These are phyloP conservation scores for Talinum fruticosum DNA, from an alignment of 148 eudicot species.

Conservation along the genomic window DNA sequence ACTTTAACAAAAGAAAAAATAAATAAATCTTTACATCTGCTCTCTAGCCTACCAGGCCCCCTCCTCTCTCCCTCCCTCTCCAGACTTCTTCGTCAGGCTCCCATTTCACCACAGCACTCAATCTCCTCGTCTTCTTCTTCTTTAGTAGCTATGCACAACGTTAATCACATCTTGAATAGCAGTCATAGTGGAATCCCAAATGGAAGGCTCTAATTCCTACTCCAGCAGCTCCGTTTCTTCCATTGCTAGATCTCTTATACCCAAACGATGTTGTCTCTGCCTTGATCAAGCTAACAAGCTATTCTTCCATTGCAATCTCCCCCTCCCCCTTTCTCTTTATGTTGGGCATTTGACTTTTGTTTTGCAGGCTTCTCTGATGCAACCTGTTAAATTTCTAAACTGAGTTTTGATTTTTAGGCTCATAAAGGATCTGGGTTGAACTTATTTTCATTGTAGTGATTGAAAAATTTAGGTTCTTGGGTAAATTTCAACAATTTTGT, in stretches of 20 bases:
- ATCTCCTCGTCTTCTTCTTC: conserved; percentile 25
- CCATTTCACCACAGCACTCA: conserved; percentile 43
- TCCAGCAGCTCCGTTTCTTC: conserved; percentile 51
- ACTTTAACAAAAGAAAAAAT: too few species aligned
- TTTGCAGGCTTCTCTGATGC: background rate
- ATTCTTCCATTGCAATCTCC: conserved; percentile 67
- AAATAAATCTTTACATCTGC: too few species aligned
- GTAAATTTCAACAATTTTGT: background rate
- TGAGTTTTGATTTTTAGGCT: conserved; percentile 19
- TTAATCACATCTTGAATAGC: conserved; percentile 10
- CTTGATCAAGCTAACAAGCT: conserved; percentile 86
- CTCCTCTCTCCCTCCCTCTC: too few species aligned
- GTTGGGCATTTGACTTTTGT: conserved; percentile 12
- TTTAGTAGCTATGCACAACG: conserved; percentile 20
- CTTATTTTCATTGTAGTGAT: background rate
- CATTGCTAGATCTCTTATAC: conserved; percentile 80
- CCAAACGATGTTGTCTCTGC: conserved; percentile 73
- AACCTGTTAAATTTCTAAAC: conserved; percentile 6
- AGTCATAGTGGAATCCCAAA: conserved; percentile 7
- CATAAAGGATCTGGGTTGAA: conserved; percentile 25
- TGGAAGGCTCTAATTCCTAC: conserved; percentile 43
- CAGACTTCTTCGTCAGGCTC: too few species aligned
- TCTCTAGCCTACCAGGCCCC: too few species aligned
- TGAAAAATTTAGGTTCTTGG: background rate
- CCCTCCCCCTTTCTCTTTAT: background rate